Evolutionary conservation across 257 asterid genomes (phyloP).

Genomic region (Thymus mandschuricus): DNA sequence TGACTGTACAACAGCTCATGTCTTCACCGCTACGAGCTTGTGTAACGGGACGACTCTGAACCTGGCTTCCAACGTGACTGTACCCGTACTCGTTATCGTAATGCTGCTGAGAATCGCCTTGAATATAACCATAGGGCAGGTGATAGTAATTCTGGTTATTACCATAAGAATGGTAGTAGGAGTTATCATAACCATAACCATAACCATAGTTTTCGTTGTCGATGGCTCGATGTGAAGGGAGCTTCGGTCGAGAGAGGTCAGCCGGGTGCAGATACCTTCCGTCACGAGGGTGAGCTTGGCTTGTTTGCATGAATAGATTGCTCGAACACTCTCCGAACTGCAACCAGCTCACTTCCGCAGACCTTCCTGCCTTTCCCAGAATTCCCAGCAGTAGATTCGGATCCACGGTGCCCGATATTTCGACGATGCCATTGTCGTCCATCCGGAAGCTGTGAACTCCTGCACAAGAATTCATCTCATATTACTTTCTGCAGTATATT

Average conservation of each 20-base stretch:
- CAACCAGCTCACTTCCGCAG: slow-evolving; percentile 40
- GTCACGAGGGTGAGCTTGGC: neutral
- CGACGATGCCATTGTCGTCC: slow-evolving; percentile 33
- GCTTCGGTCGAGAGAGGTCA: slow-evolving; percentile 5
- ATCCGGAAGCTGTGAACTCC: slow-evolving; percentile 42
- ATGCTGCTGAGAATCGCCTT: neutral
- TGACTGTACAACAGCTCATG: slow-evolving; percentile 28
- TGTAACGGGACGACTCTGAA: neutral
- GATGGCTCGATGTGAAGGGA: slow-evolving; percentile 25
- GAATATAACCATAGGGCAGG: neutral
- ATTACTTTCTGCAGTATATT: too few species aligned
- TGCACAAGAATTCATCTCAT: neutral
- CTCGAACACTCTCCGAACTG: slow-evolving; percentile 52
- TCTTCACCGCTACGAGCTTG: neutral
- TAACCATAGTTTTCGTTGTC: neutral
- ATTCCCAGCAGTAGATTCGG: slow-evolving; percentile 36
- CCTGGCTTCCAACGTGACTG: neutral
- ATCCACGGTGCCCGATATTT: slow-evolving; percentile 43
- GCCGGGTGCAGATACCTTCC: slow-evolving; percentile 27
- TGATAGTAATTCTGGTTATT: neutral
- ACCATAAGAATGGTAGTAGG: neutral
- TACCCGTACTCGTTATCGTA: neutral
- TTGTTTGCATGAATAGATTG: slow-evolving; percentile 41
- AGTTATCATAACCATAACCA: neutral
- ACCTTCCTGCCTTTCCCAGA: slow-evolving; percentile 32